These are phyloP conservation scores for Arthrinium phaeospermum DNA, from an alignment of 2,329 filamentous ascomycete species.

Conservation along the genomic window DNA sequence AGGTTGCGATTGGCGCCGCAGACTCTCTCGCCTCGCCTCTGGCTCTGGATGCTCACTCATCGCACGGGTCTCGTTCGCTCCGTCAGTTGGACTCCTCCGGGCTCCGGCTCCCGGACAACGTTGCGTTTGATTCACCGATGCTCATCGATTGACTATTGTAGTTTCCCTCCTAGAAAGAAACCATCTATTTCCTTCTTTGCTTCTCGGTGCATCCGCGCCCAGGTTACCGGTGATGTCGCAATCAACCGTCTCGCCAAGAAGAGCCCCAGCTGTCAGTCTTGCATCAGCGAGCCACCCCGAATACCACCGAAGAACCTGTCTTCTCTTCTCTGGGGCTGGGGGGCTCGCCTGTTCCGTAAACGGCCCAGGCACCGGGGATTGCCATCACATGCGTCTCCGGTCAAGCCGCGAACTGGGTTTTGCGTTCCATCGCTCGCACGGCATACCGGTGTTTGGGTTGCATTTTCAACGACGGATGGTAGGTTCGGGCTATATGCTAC, in stretches of 20 bases:
- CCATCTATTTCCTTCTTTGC: too few species aligned
- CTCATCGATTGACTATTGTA: neutral
- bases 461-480: neutral
- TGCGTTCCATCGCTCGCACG: neutral
- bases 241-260: neutral
- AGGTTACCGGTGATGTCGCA: neutral
- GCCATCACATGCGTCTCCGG: neutral
- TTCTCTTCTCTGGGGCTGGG: neutral
- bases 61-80: neutral
- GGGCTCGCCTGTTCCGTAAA: too few species aligned
- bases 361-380: neutral
- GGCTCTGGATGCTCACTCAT: neutral
- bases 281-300: neutral
- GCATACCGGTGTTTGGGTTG: neutral
- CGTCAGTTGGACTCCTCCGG: neutral
- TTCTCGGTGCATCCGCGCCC: neutral
- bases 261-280: neutral
- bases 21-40: neutral
- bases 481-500: neutral
- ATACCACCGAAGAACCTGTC: neutral
- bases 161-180: neutral
- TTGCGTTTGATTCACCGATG: neutral
- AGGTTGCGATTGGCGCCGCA: conserved; percentile 8
- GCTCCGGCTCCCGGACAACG: neutral
- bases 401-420: neutral